Conservation (phyloP, 345 rosid species). For the Carallia pectinifolia region DNA sequence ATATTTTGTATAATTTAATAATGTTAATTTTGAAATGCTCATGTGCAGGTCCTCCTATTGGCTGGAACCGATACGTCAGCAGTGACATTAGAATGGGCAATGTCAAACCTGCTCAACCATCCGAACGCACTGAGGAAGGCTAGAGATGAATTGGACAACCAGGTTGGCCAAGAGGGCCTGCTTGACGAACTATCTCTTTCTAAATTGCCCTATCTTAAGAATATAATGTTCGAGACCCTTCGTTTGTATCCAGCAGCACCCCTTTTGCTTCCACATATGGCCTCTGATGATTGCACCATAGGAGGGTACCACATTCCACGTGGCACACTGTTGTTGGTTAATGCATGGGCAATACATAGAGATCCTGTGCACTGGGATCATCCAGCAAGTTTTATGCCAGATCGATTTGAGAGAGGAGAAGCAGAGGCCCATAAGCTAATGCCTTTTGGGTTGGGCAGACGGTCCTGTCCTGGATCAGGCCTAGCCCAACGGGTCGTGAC, state of each 20-base stretch:
- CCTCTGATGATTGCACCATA: conserved; percentile 38
- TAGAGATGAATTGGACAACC: conserved; percentile 28
- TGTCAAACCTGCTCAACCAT: conserved; percentile 45
- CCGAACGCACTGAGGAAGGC: conserved; percentile 35
- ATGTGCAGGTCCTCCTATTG: conserved; percentile 24
- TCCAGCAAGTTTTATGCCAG: conserved; percentile 43
- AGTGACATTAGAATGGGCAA: conserved; percentile 56
- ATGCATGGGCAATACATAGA: conserved; percentile 57
- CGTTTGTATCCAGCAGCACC: conserved; percentile 47
- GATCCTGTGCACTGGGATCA: conserved; percentile 47
- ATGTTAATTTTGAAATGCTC: neutral
- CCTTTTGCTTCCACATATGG: conserved; percentile 43
- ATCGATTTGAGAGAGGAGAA: conserved; percentile 37
- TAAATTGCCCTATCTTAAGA: conserved; percentile 39
- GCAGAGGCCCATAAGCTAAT: conserved; percentile 6
- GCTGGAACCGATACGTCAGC: conserved; percentile 54
- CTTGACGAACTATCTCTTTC: conserved; percentile 39
- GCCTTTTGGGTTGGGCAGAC: conserved; percentile 18
- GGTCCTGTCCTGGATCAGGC: conserved; percentile 23
- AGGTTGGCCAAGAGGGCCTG: conserved; percentile 36
- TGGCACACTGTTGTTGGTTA: conserved; percentile 40
- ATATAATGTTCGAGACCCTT: conserved; percentile 36
- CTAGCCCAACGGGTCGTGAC: conserved; percentile 15
- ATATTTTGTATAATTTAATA: no score
- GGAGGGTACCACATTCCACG: conserved; percentile 47